Percentiles rank a stretch among this genome's conserved stretches.
Evolutionary conservation across 257 asterid genomes (phyloP).

Genomic region (Ilex aquifolium): DNA sequence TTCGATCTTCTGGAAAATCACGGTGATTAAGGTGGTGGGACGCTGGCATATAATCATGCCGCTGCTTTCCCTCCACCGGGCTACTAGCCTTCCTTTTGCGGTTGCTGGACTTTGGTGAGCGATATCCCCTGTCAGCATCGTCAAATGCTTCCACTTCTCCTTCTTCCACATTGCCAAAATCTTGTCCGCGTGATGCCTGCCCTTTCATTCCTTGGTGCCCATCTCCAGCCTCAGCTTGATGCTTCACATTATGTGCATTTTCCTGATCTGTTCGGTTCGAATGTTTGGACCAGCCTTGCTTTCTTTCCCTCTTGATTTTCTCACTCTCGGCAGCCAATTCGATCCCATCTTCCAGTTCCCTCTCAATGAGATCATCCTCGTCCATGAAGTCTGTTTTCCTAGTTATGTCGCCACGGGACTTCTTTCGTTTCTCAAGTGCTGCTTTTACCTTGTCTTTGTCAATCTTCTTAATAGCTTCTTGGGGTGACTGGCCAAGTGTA

Average conservation of each 20-base stretch:
- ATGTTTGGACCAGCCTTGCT: conserved; percentile 40
- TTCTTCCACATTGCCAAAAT: conserved; percentile 62
- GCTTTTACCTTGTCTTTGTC: conserved; percentile 79
- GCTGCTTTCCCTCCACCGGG: conserved; percentile 47
- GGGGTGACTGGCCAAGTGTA: conserved; percentile 20
- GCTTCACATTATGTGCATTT: conserved; percentile 18
- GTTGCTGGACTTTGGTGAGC: conserved; percentile 43
- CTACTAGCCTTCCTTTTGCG: conserved; percentile 63
- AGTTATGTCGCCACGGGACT: conserved; percentile 61
- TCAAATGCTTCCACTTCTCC: conserved; percentile 69
- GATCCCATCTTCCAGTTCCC: conserved; percentile 70
- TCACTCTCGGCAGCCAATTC: conserved; percentile 56
- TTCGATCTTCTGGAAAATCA: conserved; percentile 45
- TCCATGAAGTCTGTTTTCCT: conserved; percentile 51
- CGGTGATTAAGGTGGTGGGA: conserved; percentile 27
- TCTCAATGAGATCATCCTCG: conserved; percentile 64
- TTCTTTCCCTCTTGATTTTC: conserved; percentile 38
- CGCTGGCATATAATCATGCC: conserved; percentile 24
- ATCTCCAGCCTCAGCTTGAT: conserved; percentile 29
- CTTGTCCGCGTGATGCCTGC: conserved; percentile 35
- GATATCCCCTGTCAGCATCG: conserved; percentile 36
- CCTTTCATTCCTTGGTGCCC: conserved; percentile 36
- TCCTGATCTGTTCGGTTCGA: conserved; percentile 36
- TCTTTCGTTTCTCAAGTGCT: conserved; percentile 59
- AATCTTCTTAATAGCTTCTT: conserved; percentile 38